Evolutionary conservation across 768 basidiomycete species (phyloP).

Genomic region (Leucogyrophana mollusca): DNA sequence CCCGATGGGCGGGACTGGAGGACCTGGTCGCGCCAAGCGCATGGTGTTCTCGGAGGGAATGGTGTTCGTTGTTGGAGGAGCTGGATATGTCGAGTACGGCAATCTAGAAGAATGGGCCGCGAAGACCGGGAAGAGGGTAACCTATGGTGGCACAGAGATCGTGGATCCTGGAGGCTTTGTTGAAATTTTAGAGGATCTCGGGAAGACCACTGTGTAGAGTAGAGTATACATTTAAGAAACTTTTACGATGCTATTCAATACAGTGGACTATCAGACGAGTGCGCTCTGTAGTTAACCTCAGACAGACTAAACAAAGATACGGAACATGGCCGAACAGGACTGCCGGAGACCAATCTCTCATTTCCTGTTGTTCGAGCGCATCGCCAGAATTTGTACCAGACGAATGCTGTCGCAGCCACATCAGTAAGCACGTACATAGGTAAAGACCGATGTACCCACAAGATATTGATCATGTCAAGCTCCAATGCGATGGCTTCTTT

Average conservation of each 20-base stretch:
- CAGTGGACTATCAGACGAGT: too few relatives aligned
- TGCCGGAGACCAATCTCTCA: too few relatives aligned
- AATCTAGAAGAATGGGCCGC: constrained; percentile 93
- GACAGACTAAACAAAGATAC: too few relatives aligned
- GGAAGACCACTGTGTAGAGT: constrained; percentile 38
- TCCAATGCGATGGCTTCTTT: constrained; percentile 77
- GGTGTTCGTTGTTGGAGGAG: constrained; percentile 95
- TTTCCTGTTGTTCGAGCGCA: constrained; percentile 57
- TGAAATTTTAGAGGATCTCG: constrained; percentile 62
- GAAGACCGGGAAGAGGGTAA: constrained; percentile 79
- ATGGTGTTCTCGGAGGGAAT: constrained; percentile 88
- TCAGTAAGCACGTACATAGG: constrained; percentile 8
- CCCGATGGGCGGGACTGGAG: constrained; percentile 32
- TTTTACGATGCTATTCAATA: too few relatives aligned
- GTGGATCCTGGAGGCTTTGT: constrained; percentile 88
- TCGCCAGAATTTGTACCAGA: constrained; percentile 74
- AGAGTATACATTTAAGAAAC: too few relatives aligned
- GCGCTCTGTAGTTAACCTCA: too few relatives aligned
- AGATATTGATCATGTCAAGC: constrained; percentile 89
- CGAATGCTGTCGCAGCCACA: constrained; percentile 54
- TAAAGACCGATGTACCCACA: constrained; percentile 44
- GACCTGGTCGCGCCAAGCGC: constrained; percentile 41
- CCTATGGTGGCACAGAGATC: constrained; percentile 96
- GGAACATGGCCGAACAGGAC: too few relatives aligned
- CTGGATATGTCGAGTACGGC: constrained; percentile 96